Evolutionary conservation across 148 eudicot genomes (phyloP).

Genomic region (Rhododendron williamsianum): DNA sequence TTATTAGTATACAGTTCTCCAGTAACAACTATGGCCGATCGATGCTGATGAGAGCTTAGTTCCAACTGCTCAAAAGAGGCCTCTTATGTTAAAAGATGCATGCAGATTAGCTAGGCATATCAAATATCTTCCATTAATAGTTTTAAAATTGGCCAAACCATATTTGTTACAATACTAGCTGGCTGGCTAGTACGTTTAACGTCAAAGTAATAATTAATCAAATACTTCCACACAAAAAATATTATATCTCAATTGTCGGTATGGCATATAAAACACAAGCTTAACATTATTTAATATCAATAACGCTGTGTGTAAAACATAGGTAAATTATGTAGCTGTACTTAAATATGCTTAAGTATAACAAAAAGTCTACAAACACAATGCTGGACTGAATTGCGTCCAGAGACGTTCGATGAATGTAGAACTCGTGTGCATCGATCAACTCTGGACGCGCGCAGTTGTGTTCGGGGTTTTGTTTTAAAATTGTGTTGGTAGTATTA

Average conservation of each 20-base stretch:
- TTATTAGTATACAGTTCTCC: no score
- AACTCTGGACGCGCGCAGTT: rapidly evolving
- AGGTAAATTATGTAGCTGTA: not conserved
- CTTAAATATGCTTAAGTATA: not conserved
- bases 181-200: not conserved
- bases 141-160: not conserved
- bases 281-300: not conserved
- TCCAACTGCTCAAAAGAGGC: no score
- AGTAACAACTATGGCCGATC: no score
- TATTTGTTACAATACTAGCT: not conserved
- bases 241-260: not conserved
- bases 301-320: not conserved
- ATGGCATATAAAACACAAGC: not conserved
- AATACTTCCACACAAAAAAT: not conserved
- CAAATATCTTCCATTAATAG: no score
- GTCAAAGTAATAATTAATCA: not conserved
- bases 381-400: no score
- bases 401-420: no score
- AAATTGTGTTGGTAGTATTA: no score
- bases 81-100: not conserved
- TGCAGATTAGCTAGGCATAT: not conserved
- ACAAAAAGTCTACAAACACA: not conserved
- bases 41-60: no score
- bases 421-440: no score
- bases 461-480: no score